A percentile compares a stretch with the other conserved stretches of the same genome.
Conservation (phyloP, 441 rosid genomes). For the Jatropha podagrica region DNA sequence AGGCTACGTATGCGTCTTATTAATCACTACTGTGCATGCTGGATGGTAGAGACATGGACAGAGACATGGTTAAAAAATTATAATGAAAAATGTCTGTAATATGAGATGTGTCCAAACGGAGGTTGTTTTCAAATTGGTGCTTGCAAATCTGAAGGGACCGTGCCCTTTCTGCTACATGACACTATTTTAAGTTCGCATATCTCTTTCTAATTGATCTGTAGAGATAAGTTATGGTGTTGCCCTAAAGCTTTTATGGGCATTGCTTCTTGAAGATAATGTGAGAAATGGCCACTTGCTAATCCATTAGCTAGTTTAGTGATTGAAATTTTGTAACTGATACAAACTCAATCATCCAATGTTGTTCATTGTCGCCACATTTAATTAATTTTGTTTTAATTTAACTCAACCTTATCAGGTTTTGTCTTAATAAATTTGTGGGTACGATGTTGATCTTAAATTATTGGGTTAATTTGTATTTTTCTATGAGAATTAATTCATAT, state of each 20-base stretch:
- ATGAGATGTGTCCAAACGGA: constrained; percentile 48
- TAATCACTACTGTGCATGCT: constrained; percentile 49
- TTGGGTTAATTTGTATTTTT: no score
- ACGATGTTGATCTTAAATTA: no score
- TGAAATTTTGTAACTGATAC: not conserved
- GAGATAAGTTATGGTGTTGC: constrained; percentile 22
- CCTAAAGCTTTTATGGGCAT: constrained; percentile 26
- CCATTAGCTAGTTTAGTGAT: not conserved
- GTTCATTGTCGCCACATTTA: no score
- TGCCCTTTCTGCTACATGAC: constrained; percentile 23
- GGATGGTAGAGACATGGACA: constrained; percentile 33
- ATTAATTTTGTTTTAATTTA: no score
- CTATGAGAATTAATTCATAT: no score
- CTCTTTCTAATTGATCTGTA: constrained; percentile 21
- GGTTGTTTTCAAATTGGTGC: constrained; percentile 50
- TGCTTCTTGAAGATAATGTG: not conserved
- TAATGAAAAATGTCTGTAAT: constrained; percentile 30
- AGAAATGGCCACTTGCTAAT: not conserved
- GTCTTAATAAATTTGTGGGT: no score
- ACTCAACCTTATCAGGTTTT: no score
- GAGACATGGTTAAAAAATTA: constrained; percentile 29
- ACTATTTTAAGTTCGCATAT: constrained; percentile 17
- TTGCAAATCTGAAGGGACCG: constrained; percentile 32
- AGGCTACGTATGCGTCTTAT: constrained; percentile 60
- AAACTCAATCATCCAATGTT: not conserved